These are phyloP conservation scores for Aegilops longissima DNA, from an alignment of 176 grass and related monocot genomes.

Conservation along the genomic window DNA sequence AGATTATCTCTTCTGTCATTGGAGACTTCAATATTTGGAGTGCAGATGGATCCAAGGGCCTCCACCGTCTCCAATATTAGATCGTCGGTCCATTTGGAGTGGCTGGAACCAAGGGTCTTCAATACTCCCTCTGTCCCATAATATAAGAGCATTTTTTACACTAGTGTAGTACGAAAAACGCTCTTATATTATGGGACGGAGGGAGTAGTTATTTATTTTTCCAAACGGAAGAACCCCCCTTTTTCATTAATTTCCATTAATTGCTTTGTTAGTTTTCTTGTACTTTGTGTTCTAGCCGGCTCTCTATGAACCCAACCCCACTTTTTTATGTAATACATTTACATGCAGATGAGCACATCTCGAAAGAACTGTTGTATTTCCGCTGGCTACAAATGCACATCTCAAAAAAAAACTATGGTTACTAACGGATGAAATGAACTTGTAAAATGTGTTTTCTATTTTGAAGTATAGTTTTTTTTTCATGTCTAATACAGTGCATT, in stretches of 20 bases:
- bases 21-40: background rate
- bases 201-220: too few species aligned
- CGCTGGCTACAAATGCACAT: background rate
- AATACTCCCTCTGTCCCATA: too few species aligned
- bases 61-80: background rate
- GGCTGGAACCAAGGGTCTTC: background rate
- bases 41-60: background rate
- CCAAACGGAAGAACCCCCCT: too few species aligned
- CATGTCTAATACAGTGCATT: background rate
- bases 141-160: too few species aligned
- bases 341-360: background rate
- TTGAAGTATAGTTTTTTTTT: background rate
- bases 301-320: background rate
- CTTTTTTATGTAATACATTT: constrained; percentile 6
- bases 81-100: background rate
- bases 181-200: too few species aligned
- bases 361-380: too few species aligned
- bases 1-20: background rate
- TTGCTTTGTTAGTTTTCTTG: background rate
- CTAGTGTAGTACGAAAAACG: too few species aligned
- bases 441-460: background rate
- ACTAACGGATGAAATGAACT: background rate
- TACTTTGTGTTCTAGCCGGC: background rate
- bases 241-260: too few species aligned
- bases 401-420: background rate